Base-by-base conservation (phyloP, 2,329 filamentous ascomycete genomes). In the Colletotrichum aenigma region DNA sequence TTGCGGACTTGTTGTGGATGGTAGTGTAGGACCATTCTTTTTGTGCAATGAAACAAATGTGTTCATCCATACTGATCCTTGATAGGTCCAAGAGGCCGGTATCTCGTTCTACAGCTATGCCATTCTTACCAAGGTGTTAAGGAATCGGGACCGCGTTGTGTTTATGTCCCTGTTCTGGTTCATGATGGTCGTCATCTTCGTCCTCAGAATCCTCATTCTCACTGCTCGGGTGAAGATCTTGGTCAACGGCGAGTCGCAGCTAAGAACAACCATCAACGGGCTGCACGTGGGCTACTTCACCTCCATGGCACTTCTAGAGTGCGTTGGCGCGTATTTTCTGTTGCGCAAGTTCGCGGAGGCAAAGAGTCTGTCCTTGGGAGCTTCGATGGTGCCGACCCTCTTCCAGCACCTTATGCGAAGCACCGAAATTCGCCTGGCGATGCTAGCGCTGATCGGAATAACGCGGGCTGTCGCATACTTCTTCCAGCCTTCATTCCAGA, bases 121-220 rank as follows among this genome's bases (percentile, higher is more conserved):
- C 55, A 90, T 90, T 74, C 83, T 91, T 1, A 86, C 84, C 15
- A 86, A 87, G 36, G 85, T 90, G 18, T 83, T 91, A 2, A 86
- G 86, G 72, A 85, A 87, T 65, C 79, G 78, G 16, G 79, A 80
- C 38, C 81, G 82, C 71, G 81, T 86, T 3, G 82, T 88, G 8
- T 91, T 91, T 71, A 84, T 88, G 43, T 81, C 82, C 4, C 86
- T 92, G 9, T 89, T 92, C 78, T 92, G 91, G 76, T 88, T 88
- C 5, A 90, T 93, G 78, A 84, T 93, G 48, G 83, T 87, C 2
- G 83, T 90, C 15, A 89, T 92, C 38, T 80, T 83, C 3, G 82
- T 87, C 1, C 86, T 92, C 15, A 28, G 55, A 58, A 24, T 58
- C 13, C 26, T 24, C 8, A 58, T 58, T 28, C 55, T 58, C 13